phyloP scores from a whole-genome alignment of 2,329 filamentous ascomycete species.

The Rhinocladiella similis region DNA sequence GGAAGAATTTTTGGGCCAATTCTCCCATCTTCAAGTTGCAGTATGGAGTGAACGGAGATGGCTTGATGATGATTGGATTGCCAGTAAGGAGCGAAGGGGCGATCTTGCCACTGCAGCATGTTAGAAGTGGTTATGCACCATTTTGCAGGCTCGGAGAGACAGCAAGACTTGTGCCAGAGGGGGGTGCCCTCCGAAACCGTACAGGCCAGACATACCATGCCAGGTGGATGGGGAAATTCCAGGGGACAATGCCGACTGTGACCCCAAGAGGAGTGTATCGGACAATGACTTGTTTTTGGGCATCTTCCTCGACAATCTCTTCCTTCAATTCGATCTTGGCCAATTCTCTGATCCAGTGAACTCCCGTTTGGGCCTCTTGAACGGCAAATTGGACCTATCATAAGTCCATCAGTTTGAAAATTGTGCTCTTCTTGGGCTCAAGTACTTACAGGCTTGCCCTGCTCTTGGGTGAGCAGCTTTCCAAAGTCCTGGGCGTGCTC shows the following conservation, averaged over 20 bases:
- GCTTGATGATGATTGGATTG: conserved; percentile 59
- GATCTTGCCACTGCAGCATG: conserved; percentile 45
- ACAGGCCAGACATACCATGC: conserved; percentile 32
- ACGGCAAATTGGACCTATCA: conserved; percentile 25
- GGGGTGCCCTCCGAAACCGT: too few species aligned
- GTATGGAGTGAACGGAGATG: conserved; percentile 57
- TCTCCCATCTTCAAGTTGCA: conserved; percentile 58
- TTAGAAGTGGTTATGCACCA: too few species aligned
- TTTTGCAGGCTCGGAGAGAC: too few species aligned
- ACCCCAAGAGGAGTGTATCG: conserved; percentile 43
- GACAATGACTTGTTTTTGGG: conserved; percentile 28
- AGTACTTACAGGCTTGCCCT: conserved; percentile 39
- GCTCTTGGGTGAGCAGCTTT: conserved; percentile 43
- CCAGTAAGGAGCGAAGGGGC: conserved; percentile 52
- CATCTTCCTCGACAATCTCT: conserved; percentile 26
- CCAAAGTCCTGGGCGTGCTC: conserved; percentile 38
- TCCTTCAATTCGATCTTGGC: conserved; percentile 25
- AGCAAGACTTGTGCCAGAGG: too few species aligned
- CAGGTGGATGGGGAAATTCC: conserved; percentile 54
- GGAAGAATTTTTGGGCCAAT: conserved; percentile 58
- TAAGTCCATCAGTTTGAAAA: background rate
- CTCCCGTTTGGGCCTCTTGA: conserved; percentile 19
- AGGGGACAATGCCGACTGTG: conserved; percentile 58
- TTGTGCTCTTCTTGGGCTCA: background rate
- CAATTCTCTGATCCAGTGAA: conserved; percentile 24